Base-by-base conservation (phyloP, 176 grass and related monocot species). In the Aegilops bicornis region DNA sequence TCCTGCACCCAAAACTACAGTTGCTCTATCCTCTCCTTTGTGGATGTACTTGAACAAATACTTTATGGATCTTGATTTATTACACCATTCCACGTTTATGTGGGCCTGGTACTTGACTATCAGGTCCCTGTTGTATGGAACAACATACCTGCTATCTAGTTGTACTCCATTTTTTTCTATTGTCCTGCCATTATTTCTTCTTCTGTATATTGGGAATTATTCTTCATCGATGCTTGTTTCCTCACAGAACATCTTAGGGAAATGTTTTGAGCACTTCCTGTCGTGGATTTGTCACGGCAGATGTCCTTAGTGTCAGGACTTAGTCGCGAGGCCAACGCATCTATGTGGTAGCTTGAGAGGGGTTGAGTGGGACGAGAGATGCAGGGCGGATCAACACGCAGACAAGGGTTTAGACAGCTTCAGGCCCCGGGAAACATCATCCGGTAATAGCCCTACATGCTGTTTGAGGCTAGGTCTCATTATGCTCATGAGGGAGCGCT, bases 11-110 rank as follows among this genome's bases (percentile, higher is more conserved):
- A 70, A 70, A 39, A 37, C 1, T 25, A 77, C 5, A 36, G 7
- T 81, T 12, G 80, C 33, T 13, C 15, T 25, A 31, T 82, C 90
- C 7, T 82, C 32, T 3, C 77, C 76, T 40, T 88, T 91, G 19
- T 69, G 79, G 1, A 91, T 78, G 37, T 88, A 91, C 45, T 85
- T 91, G 17, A 91, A 87, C 0, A 91, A 36, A 5, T 84, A 91
- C 33, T 91, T 91, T 5, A 91, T 91, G 3, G 81, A 56, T 10
- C 68, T 79, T 2, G 79, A 69, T 67, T 70, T 68, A 1, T 91
- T 77, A 10, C 89, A 91, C 66, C 36, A 70, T 20, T 91, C 85
- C 1, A 88, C 66, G 7, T 81, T 85, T 16, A 85, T 84, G 9
- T 91, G 86, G 7, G 75, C 85, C 30, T 76, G 64, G 16, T 91